Percentiles rank a stretch among this genome's conserved stretches.
Conservation (phyloP, 2,329 filamentous ascomycete species). For the Golovinomyces cichoracearum region DNA sequence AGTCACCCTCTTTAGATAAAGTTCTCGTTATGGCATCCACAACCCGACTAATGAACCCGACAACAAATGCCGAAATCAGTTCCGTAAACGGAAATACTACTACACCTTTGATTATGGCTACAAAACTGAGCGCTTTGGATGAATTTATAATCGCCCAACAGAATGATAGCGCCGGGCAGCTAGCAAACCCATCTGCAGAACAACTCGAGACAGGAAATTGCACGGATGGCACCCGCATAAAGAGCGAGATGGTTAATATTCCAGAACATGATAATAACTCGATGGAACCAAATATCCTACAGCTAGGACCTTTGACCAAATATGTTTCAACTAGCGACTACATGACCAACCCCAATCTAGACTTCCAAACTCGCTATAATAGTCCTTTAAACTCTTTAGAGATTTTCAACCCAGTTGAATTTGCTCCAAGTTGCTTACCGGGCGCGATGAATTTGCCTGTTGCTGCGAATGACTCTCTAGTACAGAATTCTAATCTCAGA, state of each 20-base stretch:
- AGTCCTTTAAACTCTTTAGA: background rate
- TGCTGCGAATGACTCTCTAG: slow-evolving; percentile 3
- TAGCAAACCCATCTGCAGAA: background rate
- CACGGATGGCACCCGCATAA: background rate
- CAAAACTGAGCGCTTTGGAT: too few relatives aligned
- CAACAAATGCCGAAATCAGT: too few relatives aligned
- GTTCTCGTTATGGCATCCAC: too few relatives aligned
- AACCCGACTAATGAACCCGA: too few relatives aligned
- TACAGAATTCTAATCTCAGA: slow-evolving; percentile 5
- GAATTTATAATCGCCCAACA: too few relatives aligned
- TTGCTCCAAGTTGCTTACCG: background rate
- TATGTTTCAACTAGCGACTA: background rate
- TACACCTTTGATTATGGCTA: too few relatives aligned
- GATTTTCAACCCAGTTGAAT: background rate
- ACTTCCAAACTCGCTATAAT: background rate
- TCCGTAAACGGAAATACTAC: too few relatives aligned
- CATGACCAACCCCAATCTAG: background rate
- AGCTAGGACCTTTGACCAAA: background rate
- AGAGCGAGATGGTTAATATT: background rate
- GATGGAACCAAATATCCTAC: background rate
- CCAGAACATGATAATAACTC: background rate
- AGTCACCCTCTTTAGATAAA: too few relatives aligned
- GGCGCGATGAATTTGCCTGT: slow-evolving; percentile 3
- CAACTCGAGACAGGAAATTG: background rate
- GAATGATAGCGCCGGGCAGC: too few relatives aligned